Evolutionary conservation across 257 asterid genomes (phyloP), one percentile per base, ranked within the genome.

Genomic region (Solanum paucissectum): DNA sequence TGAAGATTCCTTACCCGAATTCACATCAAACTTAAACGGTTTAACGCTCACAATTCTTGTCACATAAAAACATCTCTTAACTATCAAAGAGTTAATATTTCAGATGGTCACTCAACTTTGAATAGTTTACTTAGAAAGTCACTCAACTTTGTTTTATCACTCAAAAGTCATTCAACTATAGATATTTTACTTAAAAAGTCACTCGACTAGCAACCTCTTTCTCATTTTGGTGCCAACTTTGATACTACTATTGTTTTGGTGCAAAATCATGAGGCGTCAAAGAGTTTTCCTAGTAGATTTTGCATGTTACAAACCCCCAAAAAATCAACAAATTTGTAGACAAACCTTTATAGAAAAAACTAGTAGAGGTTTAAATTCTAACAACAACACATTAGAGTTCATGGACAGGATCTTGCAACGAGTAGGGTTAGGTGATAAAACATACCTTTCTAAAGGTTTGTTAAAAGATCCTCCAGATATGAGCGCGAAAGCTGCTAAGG

Each of bases 221-320:
- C 12, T 12, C 73, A 66, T 66, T 66, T 10, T 25, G 2, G 18
- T 66, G 18, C 16, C 34, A 66, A n/a, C 72, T 64, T 64, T 64
- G n/a, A 9, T 64, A 64, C 33, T n/a, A 64, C 33, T 60, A 9
- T 27, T n/a, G 1, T 16, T 34, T 52, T 52, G n/a, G 66, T 8
- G 13, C 79, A 72, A 72, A 72, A 18, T 4, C 8, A 72, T 12
- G 5, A 72, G 14, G 44, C 27, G 25, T 14, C 21, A 14, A 18
- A 88, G 87, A 42, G 90, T 90, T 23, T 91, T 89, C 83, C 10
- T 91, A 5, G 90, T 91, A 0, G 91, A 91, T 87, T 91, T 91
- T 52, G 89, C 91, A 34, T 90, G 92, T 68, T 90, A 85, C 71
- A 88, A 88, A 71, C 91, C 93, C 3, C 79, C 12, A 3, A 18